These are phyloP conservation scores for Fraxinus sp. DNA, from an alignment of 305 asterid species.

Conservation along the genomic window DNA sequence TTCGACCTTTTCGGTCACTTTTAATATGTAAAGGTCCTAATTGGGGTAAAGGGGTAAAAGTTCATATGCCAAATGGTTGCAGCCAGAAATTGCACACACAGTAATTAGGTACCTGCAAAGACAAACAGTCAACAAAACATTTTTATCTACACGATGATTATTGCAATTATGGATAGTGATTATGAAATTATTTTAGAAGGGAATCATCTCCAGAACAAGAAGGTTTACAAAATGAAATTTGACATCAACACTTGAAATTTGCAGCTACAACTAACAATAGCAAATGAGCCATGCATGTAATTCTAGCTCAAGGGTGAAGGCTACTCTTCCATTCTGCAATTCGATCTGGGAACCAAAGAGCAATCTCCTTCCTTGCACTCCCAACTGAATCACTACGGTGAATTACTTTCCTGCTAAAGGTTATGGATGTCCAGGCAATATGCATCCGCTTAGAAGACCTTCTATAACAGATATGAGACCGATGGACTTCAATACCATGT, in stretches of 20 bases:
- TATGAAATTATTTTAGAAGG: neutral
- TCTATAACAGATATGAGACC: neutral
- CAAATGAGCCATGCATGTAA: constrained; percentile 1
- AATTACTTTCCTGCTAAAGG: constrained; percentile 67
- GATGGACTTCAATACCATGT: neutral
- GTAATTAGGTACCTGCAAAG: neutral
- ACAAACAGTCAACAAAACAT: neutral
- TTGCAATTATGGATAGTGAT: neutral
- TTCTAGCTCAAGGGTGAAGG: constrained; percentile 43
- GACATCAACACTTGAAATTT: constrained; percentile 1
- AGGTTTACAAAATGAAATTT: neutral
- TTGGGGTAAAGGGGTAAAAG: neutral
- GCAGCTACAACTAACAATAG: constrained; percentile 4
- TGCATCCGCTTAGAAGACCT: neutral
- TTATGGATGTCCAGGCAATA: neutral
- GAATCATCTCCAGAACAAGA: neutral
- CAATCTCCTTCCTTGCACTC: constrained; percentile 85
- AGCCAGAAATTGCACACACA: neutral
- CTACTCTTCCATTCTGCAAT: constrained; percentile 79
- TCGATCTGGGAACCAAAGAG: constrained; percentile 92
- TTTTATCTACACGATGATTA: neutral
- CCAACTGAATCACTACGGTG: constrained; percentile 89
- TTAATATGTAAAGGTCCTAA: neutral
- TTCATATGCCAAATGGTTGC: neutral
- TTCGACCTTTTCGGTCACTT: neutral